These are phyloP conservation scores for Penicillium fimorum DNA, from an alignment of 495 filamentous ascomycete genomes.

Conservation along the genomic window DNA sequence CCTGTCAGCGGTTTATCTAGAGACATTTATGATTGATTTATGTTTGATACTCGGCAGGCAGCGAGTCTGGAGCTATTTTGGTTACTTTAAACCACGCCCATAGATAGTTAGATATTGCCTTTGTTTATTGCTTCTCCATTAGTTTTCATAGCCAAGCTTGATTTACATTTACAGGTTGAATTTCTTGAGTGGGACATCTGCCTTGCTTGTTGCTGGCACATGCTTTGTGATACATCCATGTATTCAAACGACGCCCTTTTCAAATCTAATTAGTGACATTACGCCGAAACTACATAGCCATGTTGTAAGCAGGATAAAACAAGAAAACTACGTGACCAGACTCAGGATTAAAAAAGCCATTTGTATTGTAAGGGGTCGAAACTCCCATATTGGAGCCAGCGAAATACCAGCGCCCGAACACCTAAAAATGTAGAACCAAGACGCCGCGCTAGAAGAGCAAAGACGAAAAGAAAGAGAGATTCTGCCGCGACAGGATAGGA, in stretches of 20 bases:
- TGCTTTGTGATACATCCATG: background rate
- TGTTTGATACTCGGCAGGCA: background rate
- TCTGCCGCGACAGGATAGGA: background rate
- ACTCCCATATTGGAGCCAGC: background rate
- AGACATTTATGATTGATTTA: constrained; percentile 1
- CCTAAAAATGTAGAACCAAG: constrained; percentile 11
- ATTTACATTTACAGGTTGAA: background rate
- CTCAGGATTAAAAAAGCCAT: background rate
- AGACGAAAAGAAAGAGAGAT: background rate
- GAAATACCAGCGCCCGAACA: background rate
- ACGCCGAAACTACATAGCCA: background rate
- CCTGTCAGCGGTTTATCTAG: constrained; percentile 2
- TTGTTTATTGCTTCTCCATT: background rate
- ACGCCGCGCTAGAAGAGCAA: constrained; percentile 20
- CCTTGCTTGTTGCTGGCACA: background rate
- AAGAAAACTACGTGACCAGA: background rate
- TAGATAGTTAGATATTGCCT: constrained; percentile 4
- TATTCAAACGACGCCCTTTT: background rate
- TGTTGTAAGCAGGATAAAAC: background rate
- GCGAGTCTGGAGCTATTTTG: background rate
- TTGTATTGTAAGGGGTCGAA: background rate
- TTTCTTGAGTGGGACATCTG: background rate
- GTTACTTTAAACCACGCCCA: background rate
- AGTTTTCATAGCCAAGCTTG: background rate
- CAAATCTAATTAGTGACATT: background rate